Percentiles rank a stretch among this genome's conserved stretches.
Conservation (phyloP, 2,329 filamentous ascomycete species). For the Penicillium aurantiogriseum region DNA sequence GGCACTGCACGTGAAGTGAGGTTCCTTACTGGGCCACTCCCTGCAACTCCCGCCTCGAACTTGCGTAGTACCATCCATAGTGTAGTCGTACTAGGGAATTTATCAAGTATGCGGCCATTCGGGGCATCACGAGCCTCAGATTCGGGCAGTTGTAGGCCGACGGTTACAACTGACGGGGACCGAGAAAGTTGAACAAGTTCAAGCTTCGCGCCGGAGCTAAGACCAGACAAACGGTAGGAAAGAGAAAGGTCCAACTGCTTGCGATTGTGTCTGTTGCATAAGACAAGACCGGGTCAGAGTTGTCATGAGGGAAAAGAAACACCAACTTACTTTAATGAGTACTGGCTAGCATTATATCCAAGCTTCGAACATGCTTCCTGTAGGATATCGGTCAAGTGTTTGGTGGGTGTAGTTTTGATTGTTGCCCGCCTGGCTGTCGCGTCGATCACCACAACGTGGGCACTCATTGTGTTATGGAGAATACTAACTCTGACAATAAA, state of each 20-base stretch:
- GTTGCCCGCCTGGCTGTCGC: slow-evolving; percentile 72
- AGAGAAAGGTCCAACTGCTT: slow-evolving; percentile 83
- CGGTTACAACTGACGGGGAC: slow-evolving; percentile 78
- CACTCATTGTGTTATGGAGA: slow-evolving; percentile 61
- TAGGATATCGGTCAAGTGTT: slow-evolving; percentile 78
- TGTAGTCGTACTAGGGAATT: slow-evolving; percentile 82
- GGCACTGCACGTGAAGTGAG: slow-evolving; percentile 81
- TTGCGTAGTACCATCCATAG: slow-evolving; percentile 88
- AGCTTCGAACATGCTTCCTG: slow-evolving; percentile 85
- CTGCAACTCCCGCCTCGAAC: slow-evolving; percentile 76
- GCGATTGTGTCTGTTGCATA: slow-evolving; percentile 65
- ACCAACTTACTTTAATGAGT: slow-evolving; percentile 69
- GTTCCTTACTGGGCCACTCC: slow-evolving; percentile 64
- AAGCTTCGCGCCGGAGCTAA: slow-evolving; percentile 82
- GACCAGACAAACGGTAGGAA: slow-evolving; percentile 77
- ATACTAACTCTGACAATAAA: background rate
- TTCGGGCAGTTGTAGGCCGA: slow-evolving; percentile 81
- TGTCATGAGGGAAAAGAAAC: background rate
- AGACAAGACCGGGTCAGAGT: slow-evolving; percentile 13
- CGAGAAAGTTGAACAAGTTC: slow-evolving; percentile 86
- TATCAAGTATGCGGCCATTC: slow-evolving; percentile 71
- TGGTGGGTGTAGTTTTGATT: slow-evolving; percentile 79
- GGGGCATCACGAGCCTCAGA: slow-evolving; percentile 64
- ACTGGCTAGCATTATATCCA: slow-evolving; percentile 68
- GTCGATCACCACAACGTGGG: slow-evolving; percentile 85